Percentiles rank a stretch among this genome's conserved stretches.
These are phyloP conservation scores for Torulaspora indica DNA, from an alignment of 805 yeast species.

Conservation along the genomic window DNA sequence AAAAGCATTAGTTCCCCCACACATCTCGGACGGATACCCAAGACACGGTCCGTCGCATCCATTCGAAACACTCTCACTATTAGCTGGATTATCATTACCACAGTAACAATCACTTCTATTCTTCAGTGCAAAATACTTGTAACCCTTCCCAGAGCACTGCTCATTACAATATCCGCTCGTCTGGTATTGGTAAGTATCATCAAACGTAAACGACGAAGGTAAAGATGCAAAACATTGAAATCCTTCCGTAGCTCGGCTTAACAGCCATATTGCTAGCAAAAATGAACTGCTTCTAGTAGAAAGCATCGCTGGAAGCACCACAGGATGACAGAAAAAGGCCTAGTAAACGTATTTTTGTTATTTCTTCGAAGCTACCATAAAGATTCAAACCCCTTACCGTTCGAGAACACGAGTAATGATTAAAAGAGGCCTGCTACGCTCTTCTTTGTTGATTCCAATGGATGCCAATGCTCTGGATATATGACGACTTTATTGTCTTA, in stretches of 20 bases:
- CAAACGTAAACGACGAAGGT: conserved; percentile 29
- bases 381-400: neutral
- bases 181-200: conserved; percentile 27
- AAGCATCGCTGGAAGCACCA: neutral
- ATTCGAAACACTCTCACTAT: conserved; percentile 14
- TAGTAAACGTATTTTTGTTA: neutral
- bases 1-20: conserved; percentile 57
- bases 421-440: no score
- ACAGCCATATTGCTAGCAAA: neutral
- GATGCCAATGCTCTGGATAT: no score
- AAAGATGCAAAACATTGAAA: conserved; percentile 28
- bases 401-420: neutral
- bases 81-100: conserved; percentile 26
- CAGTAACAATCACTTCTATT: conserved; percentile 34
- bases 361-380: neutral
- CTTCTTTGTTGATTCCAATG: no score
- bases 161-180: conserved; percentile 27
- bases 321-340: neutral
- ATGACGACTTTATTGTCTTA: neutral
- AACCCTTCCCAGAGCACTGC: conserved; percentile 20
- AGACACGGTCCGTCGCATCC: conserved; percentile 41
- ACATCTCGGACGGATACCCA: conserved; percentile 54
- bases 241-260: conserved; percentile 3
- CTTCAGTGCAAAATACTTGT: conserved; percentile 30
- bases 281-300: neutral